These are phyloP conservation scores for Anastatica hierochuntica DNA, from an alignment of 345 rosid genomes.

Conservation along the genomic window DNA sequence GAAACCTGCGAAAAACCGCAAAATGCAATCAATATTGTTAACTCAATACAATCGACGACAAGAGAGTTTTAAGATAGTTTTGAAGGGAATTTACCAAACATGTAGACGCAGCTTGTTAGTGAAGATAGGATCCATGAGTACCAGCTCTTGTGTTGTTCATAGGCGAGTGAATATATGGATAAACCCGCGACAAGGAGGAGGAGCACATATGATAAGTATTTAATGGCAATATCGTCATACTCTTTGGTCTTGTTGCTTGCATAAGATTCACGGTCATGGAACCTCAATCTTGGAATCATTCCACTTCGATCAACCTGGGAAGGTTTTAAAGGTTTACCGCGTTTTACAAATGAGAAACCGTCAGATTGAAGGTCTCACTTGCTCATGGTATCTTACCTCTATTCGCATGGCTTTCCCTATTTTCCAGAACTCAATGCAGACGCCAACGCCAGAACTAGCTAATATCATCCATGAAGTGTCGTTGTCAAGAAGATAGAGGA, in stretches of 20 bases:
- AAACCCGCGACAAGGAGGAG: constrained; percentile 77
- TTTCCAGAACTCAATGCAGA: constrained; percentile 98
- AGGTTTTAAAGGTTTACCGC: neutral
- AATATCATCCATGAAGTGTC: constrained; percentile 99
- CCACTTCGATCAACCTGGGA: constrained; percentile 83
- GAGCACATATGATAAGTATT: constrained; percentile 82
- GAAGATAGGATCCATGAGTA: constrained; percentile 99
- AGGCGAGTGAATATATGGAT: constrained; percentile 74
- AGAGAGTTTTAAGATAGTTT: neutral
- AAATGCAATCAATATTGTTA: no score
- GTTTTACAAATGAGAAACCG: neutral
- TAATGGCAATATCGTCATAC: constrained; percentile 96
- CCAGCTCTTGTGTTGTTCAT: constrained; percentile 97
- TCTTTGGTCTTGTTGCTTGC: constrained; percentile 94
- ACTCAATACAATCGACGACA: neutral
- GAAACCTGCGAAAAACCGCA: constrained; percentile 60
- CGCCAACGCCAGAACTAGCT: constrained; percentile 92
- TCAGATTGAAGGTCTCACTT: neutral
- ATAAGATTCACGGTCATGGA: constrained; percentile 91
- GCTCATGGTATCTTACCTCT: constrained; percentile 74
- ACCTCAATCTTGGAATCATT: constrained; percentile 75
- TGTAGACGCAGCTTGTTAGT: constrained; percentile 94
- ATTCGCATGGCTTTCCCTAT: constrained; percentile 99
- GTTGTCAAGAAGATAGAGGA: constrained; percentile 92
- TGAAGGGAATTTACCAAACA: constrained; percentile 58